These are phyloP conservation scores for Pythium guiyangense DNA, from an alignment of 352 stramenopile genomes.

Conservation along the genomic window DNA sequence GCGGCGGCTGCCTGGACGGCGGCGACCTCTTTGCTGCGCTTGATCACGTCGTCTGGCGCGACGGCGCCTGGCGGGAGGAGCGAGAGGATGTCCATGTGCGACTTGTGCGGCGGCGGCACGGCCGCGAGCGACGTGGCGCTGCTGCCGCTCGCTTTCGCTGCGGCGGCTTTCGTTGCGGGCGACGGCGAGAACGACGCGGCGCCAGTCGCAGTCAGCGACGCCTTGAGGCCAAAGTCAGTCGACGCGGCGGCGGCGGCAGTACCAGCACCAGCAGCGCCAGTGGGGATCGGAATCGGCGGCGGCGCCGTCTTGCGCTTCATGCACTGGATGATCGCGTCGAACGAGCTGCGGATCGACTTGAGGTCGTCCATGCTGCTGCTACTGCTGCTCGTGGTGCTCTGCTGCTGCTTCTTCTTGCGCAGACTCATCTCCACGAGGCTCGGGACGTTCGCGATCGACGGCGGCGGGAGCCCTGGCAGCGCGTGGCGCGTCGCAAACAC, in stretches of 20 bases:
- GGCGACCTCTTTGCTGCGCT: constrained; percentile 77
- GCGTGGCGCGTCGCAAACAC: constrained; percentile 46
- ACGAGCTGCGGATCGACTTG: constrained; percentile 75
- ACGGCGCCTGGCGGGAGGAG: constrained; percentile 46
- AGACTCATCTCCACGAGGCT: constrained; percentile 51
- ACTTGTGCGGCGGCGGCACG: constrained; percentile 68
- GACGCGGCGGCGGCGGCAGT: no score
- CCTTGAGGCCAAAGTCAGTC: constrained; percentile 13
- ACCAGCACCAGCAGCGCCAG: constrained; percentile 8
- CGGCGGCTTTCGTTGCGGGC: no score
- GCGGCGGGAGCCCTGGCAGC: constrained; percentile 55
- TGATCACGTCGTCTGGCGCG: constrained; percentile 81
- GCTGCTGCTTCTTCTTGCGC: constrained; percentile 41
- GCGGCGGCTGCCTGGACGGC: constrained; percentile 72
- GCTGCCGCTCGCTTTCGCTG: constrained; percentile 9
- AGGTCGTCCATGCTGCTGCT: constrained; percentile 46
- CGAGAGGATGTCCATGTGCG: constrained; percentile 68
- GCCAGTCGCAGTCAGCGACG: no score
- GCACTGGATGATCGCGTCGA: constrained; percentile 81
- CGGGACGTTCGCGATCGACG: constrained; percentile 50
- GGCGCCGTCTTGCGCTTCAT: constrained; percentile 81
- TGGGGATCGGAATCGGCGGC: constrained; percentile 64
- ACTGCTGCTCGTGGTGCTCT: constrained; percentile 11
- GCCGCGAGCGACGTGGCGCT: constrained; percentile 13
- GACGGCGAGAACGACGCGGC: no score